Base-by-base conservation (phyloP, 2,329 filamentous ascomycete species). In the Alternaria arborescens region DNA sequence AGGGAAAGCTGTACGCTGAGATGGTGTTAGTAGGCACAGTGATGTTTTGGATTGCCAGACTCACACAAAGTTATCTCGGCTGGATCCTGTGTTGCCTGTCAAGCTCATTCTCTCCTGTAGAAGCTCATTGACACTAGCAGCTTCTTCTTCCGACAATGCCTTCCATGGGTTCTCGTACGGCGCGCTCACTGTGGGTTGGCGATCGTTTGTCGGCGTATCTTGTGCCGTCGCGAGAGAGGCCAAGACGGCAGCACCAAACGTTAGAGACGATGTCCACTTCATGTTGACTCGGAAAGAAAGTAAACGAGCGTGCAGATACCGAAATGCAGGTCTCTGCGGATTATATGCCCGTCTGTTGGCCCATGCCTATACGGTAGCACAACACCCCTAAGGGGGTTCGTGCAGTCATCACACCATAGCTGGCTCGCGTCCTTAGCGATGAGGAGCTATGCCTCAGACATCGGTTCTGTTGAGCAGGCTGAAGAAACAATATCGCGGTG, bases 11-110 rank as follows among this genome's bases (percentile, higher is more conserved):
- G 52, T 16, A 63, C 42, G n/a, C 65, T 67, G 20, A 40, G 12
- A 18, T 30, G 14, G 30, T 5, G 12, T 65, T 30, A 65, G 42
- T 20, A 52, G 14, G 32, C 12, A 20, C 40, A 34, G 8, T 32
- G 22, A 6, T 47, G n/a, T n/a, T 12, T 8, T 20, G 8, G 3
- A 30, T 16, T 24, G 20, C 16, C 34, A n/a, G 34, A 32, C 62
- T 60, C 46, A 67, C 65, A 65, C 50, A 40, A 61, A 65, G 46
- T 60, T 67, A 42, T 67, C 62, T 11, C 18, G 52, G 38, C 65
- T 67, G 12, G 42, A 56, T 34, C 64, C 64, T 20, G 53, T 28
- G 22, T 61, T 52, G 32, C 62, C 62, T 26, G 48, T 62, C 46
- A 67, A 52, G 32, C 47, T 54, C 48, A 66, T 43, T 14, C 44